Evolutionary conservation across 164 flowering plant genomes (phyloP).

Genomic region (Dillenia turbinata): DNA sequence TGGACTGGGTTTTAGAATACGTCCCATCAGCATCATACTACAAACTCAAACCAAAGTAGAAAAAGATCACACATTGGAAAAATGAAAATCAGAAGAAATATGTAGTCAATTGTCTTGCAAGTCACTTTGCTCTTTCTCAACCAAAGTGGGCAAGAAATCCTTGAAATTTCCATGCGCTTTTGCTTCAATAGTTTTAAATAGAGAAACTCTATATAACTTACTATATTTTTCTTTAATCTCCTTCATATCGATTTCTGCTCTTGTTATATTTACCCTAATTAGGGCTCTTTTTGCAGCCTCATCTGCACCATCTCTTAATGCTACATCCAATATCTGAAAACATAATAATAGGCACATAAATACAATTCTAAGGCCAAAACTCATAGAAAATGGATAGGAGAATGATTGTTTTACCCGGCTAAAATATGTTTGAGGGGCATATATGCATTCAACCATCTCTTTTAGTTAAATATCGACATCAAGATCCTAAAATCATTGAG

Average conservation of each 20-base stretch:
- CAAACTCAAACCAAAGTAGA: too few relatives aligned
- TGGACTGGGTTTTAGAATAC: too few relatives aligned
- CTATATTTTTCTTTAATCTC: constrained; percentile 50
- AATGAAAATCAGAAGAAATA: too few relatives aligned
- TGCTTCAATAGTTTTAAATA: constrained; percentile 42
- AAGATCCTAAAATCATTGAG: constrained; percentile 40
- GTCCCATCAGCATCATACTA: too few relatives aligned
- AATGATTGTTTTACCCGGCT: constrained; percentile 35
- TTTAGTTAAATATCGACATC: constrained; percentile 26
- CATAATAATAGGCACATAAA: neutral
- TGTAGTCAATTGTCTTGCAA: too few relatives aligned
- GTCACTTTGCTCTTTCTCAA: constrained; percentile 6
- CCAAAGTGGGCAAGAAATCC: constrained; percentile 62
- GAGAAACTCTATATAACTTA: constrained; percentile 31
- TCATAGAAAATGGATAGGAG: neutral
- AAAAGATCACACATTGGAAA: too few relatives aligned
- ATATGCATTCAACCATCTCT: constrained; percentile 47
- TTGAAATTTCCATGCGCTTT: constrained; percentile 54
- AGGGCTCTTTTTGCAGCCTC: constrained; percentile 51
- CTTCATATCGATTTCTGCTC: constrained; percentile 60
- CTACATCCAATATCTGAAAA: constrained; percentile 44
- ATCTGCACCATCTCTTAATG: constrained; percentile 35
- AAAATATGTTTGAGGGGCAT: constrained; percentile 50
- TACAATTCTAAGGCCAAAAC: neutral
- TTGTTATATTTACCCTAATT: constrained; percentile 57